Base-by-base conservation (phyloP, 2,329 filamentous ascomycete species). In the Aspergillus pseudoglaucus region DNA sequence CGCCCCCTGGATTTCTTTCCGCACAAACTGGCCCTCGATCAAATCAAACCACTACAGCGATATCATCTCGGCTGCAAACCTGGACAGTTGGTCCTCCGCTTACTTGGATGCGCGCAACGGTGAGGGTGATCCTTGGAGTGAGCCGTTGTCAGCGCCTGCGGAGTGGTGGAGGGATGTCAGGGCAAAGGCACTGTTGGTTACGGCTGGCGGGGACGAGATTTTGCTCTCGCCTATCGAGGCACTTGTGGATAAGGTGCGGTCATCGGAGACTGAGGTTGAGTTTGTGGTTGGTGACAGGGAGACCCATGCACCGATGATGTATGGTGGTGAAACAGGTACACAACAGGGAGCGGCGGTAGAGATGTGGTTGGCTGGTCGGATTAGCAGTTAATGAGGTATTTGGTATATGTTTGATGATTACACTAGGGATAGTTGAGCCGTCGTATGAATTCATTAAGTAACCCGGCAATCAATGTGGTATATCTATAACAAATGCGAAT, bases 1-100 rank as follows among this genome's bases (percentile, higher is more conserved):
- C 33, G 76, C 73, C 1, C 80, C 81, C 0, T 84, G 81, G 81
- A 61, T 73, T 4, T 72, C 69, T 14, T 79, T 81, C 58, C 60
- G 61, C 37, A 39, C 37, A 12, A 18, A 39, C 37, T 67, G 70
- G 30, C 59, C 66, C 1, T 71, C 72, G 4, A 72, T 71, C 45
- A 55, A 57, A 17, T 55, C 59, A 6, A 80, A 81, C 52, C 65
- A 61, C 3, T 65, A 70, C 38, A 76, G 72, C 53, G 80, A 83
- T 60, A 60, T 75, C 45, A 65, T 82, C 23, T 62, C 69, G 12
- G 50, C 54, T 0, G 51, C 50, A 0, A 55, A 61, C 0, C 64
- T 73, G 14, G 55, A 56, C 2, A 59, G 61, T 3, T 82, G 77
- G 77, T 62, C 68, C 3, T 42, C 47, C 3, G 63, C 70, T 3